Evolutionary conservation across 108 stramenopile genomes (phyloP).

Genomic region (Nitzschia sp.): DNA sequence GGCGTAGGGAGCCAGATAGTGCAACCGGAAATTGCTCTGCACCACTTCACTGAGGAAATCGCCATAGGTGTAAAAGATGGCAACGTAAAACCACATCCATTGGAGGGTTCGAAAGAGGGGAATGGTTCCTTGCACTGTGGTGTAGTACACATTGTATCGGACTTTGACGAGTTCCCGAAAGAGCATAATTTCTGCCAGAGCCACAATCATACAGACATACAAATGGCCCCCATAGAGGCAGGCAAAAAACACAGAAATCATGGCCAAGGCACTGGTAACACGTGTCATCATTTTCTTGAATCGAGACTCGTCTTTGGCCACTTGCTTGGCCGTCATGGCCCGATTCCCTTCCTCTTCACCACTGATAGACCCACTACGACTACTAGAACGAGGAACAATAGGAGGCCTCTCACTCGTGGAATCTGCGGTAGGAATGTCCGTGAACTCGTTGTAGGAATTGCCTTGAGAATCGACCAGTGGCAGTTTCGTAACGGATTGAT

Average conservation of each 20-base stretch:
- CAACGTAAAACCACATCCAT: conserved; percentile 95
- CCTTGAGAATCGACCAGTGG: conserved; percentile 4
- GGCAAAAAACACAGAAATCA: conserved; percentile 56
- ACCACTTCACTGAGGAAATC: conserved; percentile 72
- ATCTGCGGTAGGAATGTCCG: conserved; percentile 11
- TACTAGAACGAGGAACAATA: no score
- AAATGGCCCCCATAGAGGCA: conserved; percentile 75
- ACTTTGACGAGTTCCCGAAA: conserved; percentile 96
- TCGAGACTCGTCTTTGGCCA: conserved; percentile 55
- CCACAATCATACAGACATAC: conserved; percentile 79
- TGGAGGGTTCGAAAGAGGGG: conserved; percentile 97
- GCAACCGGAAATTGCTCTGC: conserved; percentile 63
- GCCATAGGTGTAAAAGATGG: conserved; percentile 89
- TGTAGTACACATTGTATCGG: conserved; percentile 79
- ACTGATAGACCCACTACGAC: no score
- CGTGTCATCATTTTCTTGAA: conserved; percentile 54
- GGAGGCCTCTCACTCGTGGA: conserved; percentile 8
- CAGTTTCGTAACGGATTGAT: no score
- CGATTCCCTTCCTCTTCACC: no score
- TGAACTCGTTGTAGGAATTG: background rate
- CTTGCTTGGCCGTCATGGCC: conserved; percentile 27
- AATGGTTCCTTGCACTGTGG: conserved; percentile 80
- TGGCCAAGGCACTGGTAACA: conserved; percentile 42
- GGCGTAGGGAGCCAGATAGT: conserved; percentile 55
- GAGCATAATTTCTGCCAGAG: conserved; percentile 68